Evolutionary conservation across 352 stramenopile species (phyloP).

Genomic region (Phytophthora niederhauseri): DNA sequence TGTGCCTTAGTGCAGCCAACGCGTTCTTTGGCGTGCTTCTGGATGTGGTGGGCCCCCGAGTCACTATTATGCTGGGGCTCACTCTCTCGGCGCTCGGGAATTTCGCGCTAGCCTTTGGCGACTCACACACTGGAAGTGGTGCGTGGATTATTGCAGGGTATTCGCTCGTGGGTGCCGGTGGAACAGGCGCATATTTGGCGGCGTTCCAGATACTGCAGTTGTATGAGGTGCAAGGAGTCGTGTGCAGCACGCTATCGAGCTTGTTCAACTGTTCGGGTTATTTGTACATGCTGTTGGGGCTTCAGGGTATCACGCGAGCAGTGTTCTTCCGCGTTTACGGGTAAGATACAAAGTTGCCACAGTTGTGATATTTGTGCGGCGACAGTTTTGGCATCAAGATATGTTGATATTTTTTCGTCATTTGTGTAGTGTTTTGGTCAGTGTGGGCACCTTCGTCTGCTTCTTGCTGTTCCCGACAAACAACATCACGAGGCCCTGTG

Average conservation of each 20-base stretch:
- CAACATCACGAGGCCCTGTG: constrained; percentile 54
- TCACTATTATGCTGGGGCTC: constrained; percentile 62
- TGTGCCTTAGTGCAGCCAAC: constrained; percentile 82
- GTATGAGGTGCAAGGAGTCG: constrained; percentile 74
- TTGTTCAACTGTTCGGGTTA: constrained; percentile 88
- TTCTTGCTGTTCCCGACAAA: constrained; percentile 78
- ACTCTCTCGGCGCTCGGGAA: constrained; percentile 58
- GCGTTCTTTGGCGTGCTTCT: constrained; percentile 80
- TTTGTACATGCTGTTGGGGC: constrained; percentile 80
- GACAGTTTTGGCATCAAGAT: not conserved
- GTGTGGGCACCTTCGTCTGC: constrained; percentile 50
- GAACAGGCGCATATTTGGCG: constrained; percentile 78
- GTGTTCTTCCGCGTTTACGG: constrained; percentile 68
- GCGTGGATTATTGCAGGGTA: constrained; percentile 72
- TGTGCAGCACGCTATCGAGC: constrained; percentile 83
- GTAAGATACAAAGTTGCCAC: constrained; percentile 33
- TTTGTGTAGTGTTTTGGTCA: constrained; percentile 48
- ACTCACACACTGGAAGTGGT: constrained; percentile 55
- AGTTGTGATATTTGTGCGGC: not conserved
- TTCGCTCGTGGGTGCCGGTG: constrained; percentile 66
- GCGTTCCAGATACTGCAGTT: constrained; percentile 85
- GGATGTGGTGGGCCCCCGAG: constrained; percentile 65
- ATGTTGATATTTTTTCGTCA: not conserved
- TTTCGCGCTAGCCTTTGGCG: constrained; percentile 58
- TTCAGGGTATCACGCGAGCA: constrained; percentile 49